These are phyloP conservation scores for Phytophthora tubulina DNA, from an alignment of 352 stramenopile genomes.

Conservation along the genomic window DNA sequence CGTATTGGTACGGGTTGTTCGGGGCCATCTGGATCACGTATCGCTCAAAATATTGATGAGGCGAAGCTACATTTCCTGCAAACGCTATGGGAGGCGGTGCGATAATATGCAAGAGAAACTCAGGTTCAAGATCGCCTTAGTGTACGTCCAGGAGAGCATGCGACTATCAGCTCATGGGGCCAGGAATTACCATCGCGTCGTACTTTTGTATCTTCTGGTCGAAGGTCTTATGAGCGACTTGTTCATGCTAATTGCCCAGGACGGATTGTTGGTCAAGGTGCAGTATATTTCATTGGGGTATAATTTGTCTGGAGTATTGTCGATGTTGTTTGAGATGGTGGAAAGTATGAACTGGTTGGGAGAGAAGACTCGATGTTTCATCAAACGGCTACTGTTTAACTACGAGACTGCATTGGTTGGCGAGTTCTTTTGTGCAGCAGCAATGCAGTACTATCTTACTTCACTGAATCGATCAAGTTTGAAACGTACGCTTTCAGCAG, in stretches of 20 bases:
- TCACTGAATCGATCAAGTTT: slow-evolving; percentile 26
- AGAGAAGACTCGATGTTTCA: not conserved
- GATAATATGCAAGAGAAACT: slow-evolving; percentile 18
- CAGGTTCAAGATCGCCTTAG: slow-evolving; percentile 6
- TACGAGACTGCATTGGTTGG: slow-evolving; percentile 33
- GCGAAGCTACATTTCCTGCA: slow-evolving; percentile 19
- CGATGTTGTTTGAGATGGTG: slow-evolving; percentile 33
- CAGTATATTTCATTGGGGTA: slow-evolving; percentile 33
- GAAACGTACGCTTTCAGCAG: slow-evolving; percentile 3
- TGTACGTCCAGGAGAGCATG: slow-evolving; percentile 34
- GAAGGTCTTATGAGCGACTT: slow-evolving; percentile 37
- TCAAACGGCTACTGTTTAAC: slow-evolving; percentile 33
- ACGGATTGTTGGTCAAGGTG: slow-evolving; percentile 23
- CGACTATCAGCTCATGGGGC: slow-evolving; percentile 18
- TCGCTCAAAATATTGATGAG: slow-evolving; percentile 9
- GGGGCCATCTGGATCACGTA: slow-evolving; percentile 26
- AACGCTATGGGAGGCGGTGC: slow-evolving; percentile 16
- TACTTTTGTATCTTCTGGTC: slow-evolving; percentile 31
- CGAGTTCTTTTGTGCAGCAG: slow-evolving; percentile 20
- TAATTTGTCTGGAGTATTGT: slow-evolving; percentile 30
- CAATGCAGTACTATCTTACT: slow-evolving; percentile 32
- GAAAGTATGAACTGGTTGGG: slow-evolving; percentile 22
- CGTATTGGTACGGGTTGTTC: slow-evolving; percentile 27
- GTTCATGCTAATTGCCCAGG: slow-evolving; percentile 33
- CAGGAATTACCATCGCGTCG: slow-evolving; percentile 29